phyloP scores from a whole-genome alignment of 371 early-diverging fungal genomes.

The Phascolomyces articulosus region DNA sequence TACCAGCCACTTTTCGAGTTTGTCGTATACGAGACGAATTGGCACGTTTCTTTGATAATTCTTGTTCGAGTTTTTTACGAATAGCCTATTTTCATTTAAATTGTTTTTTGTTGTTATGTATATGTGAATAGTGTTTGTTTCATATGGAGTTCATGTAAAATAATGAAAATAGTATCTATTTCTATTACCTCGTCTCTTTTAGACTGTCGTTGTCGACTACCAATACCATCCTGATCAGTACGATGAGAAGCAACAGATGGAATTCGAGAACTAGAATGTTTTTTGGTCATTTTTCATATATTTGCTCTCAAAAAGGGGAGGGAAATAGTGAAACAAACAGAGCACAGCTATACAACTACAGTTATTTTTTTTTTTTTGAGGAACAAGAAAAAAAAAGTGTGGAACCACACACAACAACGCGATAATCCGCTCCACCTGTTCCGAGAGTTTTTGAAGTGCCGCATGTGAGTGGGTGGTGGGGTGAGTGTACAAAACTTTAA shows the following conservation, averaged over 20 bases:
- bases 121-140: background rate
- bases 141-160: background rate
- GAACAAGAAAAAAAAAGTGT: background rate
- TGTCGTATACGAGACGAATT: constrained; percentile 36
- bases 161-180: background rate
- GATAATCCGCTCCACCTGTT: background rate
- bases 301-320: background rate
- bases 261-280: constrained; percentile 27
- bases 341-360: too few relatives aligned
- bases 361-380: background rate
- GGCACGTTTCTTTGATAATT: constrained; percentile 66
- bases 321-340: background rate
- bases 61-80: constrained; percentile 78
- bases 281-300: constrained; percentile 7
- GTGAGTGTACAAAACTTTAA: too few relatives aligned
- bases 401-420: too few relatives aligned
- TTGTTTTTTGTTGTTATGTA: background rate
- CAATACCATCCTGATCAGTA: constrained; percentile 19
- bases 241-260: constrained; percentile 38
- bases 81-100: constrained; percentile 70
- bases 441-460: background rate
- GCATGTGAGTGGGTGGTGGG: background rate
- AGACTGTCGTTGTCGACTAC: constrained; percentile 44
- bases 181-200: constrained; percentile 46
- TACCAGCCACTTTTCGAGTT: constrained; percentile 69